Base-by-base conservation (phyloP, 164 flowering plant genomes). In the Cinnamomum chago region DNA sequence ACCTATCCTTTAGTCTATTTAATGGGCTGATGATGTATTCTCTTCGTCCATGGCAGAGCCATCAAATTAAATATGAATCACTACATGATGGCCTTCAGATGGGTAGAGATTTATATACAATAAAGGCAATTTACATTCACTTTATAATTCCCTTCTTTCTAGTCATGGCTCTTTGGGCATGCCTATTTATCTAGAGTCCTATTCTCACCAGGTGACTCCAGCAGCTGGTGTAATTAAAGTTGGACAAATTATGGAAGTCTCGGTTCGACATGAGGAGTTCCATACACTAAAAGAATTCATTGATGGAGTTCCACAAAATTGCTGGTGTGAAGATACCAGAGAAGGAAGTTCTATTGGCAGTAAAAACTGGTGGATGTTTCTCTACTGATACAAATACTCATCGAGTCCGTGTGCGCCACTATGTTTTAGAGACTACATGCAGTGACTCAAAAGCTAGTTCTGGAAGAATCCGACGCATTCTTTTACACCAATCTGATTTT, bases 321-420 rank as follows among this genome's bases (percentile, higher is more conserved):
- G 89, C 85, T 96, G 97, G 97, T 85, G 84, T 76, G 97, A 96
- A 83, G 97, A 93, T 83, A 85, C 89, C n/a, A 79, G 90, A 70
- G 97, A 96, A 92, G 82, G 95, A 90, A 84, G 94, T 88, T 30
- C 74, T 86, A 1, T 73, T 94, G 68, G 71, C 65, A 5, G 84
- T 92, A 33, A 82, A 67, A 58, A 81, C 90, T 3, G 76, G 76
- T 40, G 95, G 97, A 18, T 82, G 82, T 73, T 82, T 74, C 79
- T 84, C 93, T 3, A 70, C 81, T 4, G 88, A 86, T 77, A 75
- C 80, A 5, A 81, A 55, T 76, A 83, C 74, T 76, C 95, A 92
- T 64, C 82, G 77, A 0, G 73, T 92, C 58, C 77, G 70, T 33
- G 92, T 96, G 23, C 86, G 90, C 7, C 90, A 88, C 76, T 80